Conservation (phyloP, 2,329 filamentous ascomycete species). For the Pestalotiopsis sp. region DNA sequence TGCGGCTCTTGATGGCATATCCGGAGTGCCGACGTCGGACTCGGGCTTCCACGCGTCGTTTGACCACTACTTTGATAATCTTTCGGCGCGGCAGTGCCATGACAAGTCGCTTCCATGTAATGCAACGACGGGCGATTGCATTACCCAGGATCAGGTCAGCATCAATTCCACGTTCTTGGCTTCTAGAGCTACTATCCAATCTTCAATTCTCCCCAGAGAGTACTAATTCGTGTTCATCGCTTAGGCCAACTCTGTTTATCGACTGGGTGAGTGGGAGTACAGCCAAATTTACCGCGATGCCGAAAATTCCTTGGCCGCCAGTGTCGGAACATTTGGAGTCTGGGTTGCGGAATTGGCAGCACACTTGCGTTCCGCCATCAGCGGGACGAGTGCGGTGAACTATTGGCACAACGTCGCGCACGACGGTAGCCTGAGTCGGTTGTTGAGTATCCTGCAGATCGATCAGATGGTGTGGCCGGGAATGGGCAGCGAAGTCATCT, state of each 20-base stretch:
- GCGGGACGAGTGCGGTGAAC: conserved; percentile 32
- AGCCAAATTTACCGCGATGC: conserved; percentile 75
- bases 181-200: background rate
- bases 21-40: conserved; percentile 60
- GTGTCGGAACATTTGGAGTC: conserved; percentile 66
- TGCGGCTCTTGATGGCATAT: conserved; percentile 65
- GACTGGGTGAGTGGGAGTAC: conserved; percentile 81
- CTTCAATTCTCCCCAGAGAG: background rate
- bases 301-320: conserved; percentile 62
- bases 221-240: background rate
- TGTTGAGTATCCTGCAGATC: conserved; percentile 72
- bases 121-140: conserved; percentile 52
- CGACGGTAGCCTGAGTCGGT: conserved; percentile 70
- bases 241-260: conserved; percentile 69
- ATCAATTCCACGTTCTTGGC: no score
- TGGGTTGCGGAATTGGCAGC: conserved; percentile 73
- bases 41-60: conserved; percentile 70
- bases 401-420: conserved; percentile 83
- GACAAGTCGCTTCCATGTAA: conserved; percentile 71
- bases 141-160: conserved; percentile 56
- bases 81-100: conserved; percentile 79
- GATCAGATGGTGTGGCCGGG: conserved; percentile 83
- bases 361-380: conserved; percentile 61
- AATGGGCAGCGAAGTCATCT: conserved; percentile 79
- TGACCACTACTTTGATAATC: conserved; percentile 85